Percentiles rank a stretch among this genome's conserved stretches.
These are phyloP conservation scores for Dendrobium chrysotoxum DNA, from an alignment of 106 monocot genomes.

Conservation along the genomic window DNA sequence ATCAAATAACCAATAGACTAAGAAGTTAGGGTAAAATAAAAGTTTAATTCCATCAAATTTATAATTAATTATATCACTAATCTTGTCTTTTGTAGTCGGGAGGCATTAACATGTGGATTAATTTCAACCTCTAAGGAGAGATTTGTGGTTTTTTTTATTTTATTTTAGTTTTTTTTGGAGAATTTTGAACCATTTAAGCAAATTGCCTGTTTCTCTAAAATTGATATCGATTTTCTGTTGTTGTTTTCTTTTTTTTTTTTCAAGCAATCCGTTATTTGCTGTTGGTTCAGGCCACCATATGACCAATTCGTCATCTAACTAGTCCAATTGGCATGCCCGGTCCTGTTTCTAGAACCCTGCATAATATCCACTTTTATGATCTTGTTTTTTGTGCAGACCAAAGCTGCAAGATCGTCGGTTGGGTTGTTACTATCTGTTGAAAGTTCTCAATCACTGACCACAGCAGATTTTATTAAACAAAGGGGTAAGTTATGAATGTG, in stretches of 20 bases:
- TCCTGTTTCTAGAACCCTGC: background rate
- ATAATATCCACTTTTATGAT: background rate
- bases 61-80: too few relatives aligned
- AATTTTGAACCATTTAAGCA: background rate
- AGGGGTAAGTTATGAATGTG: conserved; percentile 49
- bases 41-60: background rate
- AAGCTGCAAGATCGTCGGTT: conserved; percentile 74
- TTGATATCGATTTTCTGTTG: background rate
- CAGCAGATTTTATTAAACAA: conserved; percentile 56
- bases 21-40: background rate
- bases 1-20: background rate
- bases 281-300: background rate
- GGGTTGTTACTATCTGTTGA: conserved; percentile 64
- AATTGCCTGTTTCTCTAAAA: background rate
- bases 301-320: background rate
- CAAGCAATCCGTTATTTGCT: background rate
- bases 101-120: background rate
- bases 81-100: background rate
- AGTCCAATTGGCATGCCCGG: background rate
- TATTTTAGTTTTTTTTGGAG: background rate
- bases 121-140: background rate
- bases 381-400: conserved; percentile 45
- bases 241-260: background rate
- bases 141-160: background rate
- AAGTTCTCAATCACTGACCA: conserved; percentile 62